Conservation (phyloP, 805 yeast genomes). For the Metschnikowia anglica region DNA sequence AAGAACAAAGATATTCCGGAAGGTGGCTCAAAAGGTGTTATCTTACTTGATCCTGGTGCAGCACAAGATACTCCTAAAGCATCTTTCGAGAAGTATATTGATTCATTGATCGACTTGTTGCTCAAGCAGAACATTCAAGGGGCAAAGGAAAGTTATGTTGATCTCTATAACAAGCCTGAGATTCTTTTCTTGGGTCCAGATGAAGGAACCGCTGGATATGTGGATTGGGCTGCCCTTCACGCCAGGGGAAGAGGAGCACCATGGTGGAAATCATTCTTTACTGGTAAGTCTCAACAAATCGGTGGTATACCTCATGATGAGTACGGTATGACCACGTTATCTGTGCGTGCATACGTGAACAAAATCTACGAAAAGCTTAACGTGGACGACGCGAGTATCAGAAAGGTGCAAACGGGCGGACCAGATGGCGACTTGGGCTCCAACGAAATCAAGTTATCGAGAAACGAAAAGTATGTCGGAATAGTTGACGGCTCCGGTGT, state of each 20-base stretch:
- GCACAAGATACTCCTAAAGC: constrained; percentile 79
- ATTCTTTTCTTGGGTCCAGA: constrained; percentile 98
- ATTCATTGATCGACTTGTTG: constrained; percentile 81
- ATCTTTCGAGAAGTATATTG: constrained; percentile 90
- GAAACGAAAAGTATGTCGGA: constrained; percentile 80
- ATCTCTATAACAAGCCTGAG: constrained; percentile 79
- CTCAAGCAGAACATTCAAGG: constrained; percentile 71
- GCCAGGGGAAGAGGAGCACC: constrained; percentile 91
- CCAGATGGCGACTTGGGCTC: constrained; percentile 98
- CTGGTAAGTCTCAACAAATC: constrained; percentile 86
- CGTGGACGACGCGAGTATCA: constrained; percentile 56
- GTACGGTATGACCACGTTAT: constrained; percentile 95
- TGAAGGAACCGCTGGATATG: constrained; percentile 94
- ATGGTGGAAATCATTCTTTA: constrained; percentile 98
- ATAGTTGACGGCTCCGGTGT: constrained; percentile 97
- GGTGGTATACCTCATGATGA: constrained; percentile 99
- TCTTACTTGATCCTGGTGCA: constrained; percentile 72
- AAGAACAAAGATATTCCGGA: constrained; percentile 98
- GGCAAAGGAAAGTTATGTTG: constrained; percentile 79
- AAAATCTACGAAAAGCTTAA: constrained; percentile 78
- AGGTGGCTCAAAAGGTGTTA: constrained; percentile 98
- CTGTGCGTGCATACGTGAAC: constrained; percentile 89
- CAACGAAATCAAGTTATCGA: constrained; percentile 85
- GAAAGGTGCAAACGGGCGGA: constrained; percentile 95
- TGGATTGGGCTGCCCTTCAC: constrained; percentile 96